Percentiles rank a stretch among this genome's conserved stretches.
phyloP scores from a whole-genome alignment of 2,329 filamentous ascomycete genomes.

The Dactylellina drechsleri region DNA sequence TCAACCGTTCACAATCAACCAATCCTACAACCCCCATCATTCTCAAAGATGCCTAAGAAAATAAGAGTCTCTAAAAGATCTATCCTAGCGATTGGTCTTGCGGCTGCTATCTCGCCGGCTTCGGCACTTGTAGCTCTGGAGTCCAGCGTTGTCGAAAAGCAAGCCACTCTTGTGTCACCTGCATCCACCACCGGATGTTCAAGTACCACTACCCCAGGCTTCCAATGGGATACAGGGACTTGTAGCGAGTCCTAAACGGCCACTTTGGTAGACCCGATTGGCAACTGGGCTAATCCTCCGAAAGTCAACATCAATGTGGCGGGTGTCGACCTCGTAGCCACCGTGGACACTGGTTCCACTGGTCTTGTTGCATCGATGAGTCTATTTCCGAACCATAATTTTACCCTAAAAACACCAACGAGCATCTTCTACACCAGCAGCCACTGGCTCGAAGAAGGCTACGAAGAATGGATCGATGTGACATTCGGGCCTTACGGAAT shows the following conservation, averaged over 20 bases:
- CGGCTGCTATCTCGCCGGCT: conserved; percentile 2
- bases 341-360: conserved; percentile 41
- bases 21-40: not conserved
- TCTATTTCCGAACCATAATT: conserved; percentile 32
- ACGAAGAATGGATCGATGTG: conserved; percentile 52
- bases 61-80: conserved; percentile 3
- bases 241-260: conserved; percentile 31
- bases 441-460: conserved; percentile 51
- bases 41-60: conserved; percentile 8
- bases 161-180: conserved; percentile 8
- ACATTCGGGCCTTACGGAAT: conserved; percentile 36
- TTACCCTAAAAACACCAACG: conserved; percentile 24
- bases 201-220: conserved; percentile 12
- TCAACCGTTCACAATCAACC: too few species aligned
- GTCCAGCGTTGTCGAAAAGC: not conserved
- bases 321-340: conserved; percentile 29
- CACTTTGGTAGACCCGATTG: conserved; percentile 28
- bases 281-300: conserved; percentile 28
- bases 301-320: conserved; percentile 39
- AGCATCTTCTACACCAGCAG: conserved; percentile 46
- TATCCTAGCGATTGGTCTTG: conserved; percentile 10
- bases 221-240: conserved; percentile 34
- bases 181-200: conserved; percentile 3
- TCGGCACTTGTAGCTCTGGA: conserved; percentile 11
- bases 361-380: conserved; percentile 33